These are phyloP conservation scores for Echites panduratus DNA, from an alignment of 257 asterid genomes.

Conservation along the genomic window DNA sequence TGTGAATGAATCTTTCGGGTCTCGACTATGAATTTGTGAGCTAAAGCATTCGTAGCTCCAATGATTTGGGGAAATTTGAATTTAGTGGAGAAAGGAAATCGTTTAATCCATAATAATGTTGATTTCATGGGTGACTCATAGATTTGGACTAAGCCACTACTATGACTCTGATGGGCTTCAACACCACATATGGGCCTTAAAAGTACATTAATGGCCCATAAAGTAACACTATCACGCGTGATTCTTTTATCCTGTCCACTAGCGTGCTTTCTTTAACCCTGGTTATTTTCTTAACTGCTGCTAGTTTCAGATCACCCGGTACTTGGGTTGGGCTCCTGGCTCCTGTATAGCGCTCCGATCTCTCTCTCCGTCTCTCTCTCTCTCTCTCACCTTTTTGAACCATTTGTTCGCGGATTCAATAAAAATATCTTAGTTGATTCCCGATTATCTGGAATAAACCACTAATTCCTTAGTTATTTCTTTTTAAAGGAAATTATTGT, in stretches of 20 bases:
- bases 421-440: not conserved
- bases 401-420: conserved; percentile 14
- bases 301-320: conserved; percentile 26
- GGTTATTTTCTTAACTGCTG: conserved; percentile 29
- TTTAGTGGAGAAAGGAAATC: not conserved
- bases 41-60: conserved; percentile 9
- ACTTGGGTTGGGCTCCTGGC: not conserved
- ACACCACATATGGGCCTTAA: not conserved
- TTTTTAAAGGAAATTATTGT: too few relatives aligned
- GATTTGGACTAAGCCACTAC: too few relatives aligned
- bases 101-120: not conserved
- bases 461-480: too few relatives aligned
- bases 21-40: not conserved
- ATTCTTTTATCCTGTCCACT: not conserved
- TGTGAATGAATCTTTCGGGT: not conserved
- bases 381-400: not conserved
- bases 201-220: too few relatives aligned
- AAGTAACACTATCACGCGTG: too few relatives aligned
- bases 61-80: not conserved
- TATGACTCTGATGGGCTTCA: not conserved
- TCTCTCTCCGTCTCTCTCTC: not conserved
- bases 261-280: conserved; percentile 15
- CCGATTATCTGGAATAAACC: conserved; percentile 9
- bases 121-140: too few relatives aligned
- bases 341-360: not conserved